Base-by-base conservation (phyloP, 2,329 filamentous ascomycete genomes). In the Penicillium sp. region DNA sequence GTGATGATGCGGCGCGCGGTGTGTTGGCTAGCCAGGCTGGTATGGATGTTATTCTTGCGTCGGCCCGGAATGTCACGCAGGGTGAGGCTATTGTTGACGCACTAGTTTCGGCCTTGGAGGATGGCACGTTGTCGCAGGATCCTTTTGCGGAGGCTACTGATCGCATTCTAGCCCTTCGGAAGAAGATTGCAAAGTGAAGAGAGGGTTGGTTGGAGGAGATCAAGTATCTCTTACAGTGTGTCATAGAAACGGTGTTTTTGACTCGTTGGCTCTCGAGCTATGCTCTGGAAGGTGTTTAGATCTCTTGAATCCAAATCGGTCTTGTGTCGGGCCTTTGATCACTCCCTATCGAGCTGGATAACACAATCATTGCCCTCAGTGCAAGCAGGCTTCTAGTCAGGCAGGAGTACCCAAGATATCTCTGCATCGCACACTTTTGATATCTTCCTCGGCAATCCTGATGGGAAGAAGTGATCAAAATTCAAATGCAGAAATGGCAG, bases 21-120 rank as follows among this genome's bases (percentile, higher is more conserved):
- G 45, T 74, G 11, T 35, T 74, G 48, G 72, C 70, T 37, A 62
- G 54, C 12, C 57, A 63, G 49, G 72, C 71, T 22, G 72, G 72
- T 6, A 67, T 72, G 62, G 72, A 74, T 67, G 55, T 73, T 11
- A 59, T 74, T 49, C 65, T 74, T 35, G 72, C 69, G 12, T 60
- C 71, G 6, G 66, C 53, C 14, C 54, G 65, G 34, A 69, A 72
- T 60, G 67, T 71, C 7, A 67, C 67, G 3, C 71, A 74, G 53
- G 72, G 72, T 4, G 66, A 70, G 43, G 58, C 42, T n/a, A 63
- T 73, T 20, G 58, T 65, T 5, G 42, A 68, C 45, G 63, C 61
- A 7, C 34, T 71, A 17, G 52, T 63, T 4, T 47, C 59, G 22
- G 68, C 64, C 6, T 37, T 73, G 60, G n/a, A 61, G 11, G 57